phyloP scores from a whole-genome alignment of 1,284 basidiomycete genomes.

The Peniophora sp. region DNA sequence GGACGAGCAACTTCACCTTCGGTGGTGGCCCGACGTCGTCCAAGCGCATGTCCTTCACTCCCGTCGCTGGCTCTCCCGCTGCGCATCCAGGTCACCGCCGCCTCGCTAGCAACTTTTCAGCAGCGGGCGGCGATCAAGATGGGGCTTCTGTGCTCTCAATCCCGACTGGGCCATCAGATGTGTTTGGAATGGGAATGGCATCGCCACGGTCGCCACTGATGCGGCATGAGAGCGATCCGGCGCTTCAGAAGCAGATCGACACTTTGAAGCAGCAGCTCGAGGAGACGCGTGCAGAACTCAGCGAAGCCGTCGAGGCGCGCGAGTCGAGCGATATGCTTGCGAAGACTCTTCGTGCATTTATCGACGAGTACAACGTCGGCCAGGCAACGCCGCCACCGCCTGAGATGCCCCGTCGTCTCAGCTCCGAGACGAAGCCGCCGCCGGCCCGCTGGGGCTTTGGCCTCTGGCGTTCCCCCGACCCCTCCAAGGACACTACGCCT shows the following conservation, averaged over 20 bases:
- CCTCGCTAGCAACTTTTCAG: slow-evolving; percentile 40
- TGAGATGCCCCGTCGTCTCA: slow-evolving; percentile 5
- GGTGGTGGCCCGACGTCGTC: slow-evolving; percentile 37
- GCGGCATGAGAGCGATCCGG: slow-evolving; percentile 14
- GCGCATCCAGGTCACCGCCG: slow-evolving; percentile 44
- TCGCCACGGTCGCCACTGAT: neutral
- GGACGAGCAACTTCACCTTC: slow-evolving; percentile 31
- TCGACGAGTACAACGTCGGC: slow-evolving; percentile 66
- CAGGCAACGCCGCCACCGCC: slow-evolving; percentile 11
- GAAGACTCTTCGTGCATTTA: slow-evolving; percentile 77
- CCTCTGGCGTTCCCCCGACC: slow-evolving; percentile 46
- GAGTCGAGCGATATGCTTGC: slow-evolving; percentile 85
- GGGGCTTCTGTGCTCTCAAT: slow-evolving; percentile 41
- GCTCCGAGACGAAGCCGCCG: slow-evolving; percentile 1
- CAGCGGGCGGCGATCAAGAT: slow-evolving; percentile 26
- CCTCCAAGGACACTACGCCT: slow-evolving; percentile 7
- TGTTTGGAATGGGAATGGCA: neutral
- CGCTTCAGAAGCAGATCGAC: slow-evolving; percentile 56
- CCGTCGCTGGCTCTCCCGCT: slow-evolving; percentile 47
- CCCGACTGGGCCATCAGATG: slow-evolving; percentile 8
- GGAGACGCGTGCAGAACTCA: slow-evolving; percentile 55
- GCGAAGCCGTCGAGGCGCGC: slow-evolving; percentile 74
- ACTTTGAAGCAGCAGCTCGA: slow-evolving; percentile 54
- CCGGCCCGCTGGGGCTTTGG: slow-evolving; percentile 36
- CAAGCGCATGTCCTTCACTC: slow-evolving; percentile 66